Percentiles rank a stretch among this genome's conserved stretches.
Conservation (phyloP, 331 rosid genomes). For the Stylosanthes scabra region DNA sequence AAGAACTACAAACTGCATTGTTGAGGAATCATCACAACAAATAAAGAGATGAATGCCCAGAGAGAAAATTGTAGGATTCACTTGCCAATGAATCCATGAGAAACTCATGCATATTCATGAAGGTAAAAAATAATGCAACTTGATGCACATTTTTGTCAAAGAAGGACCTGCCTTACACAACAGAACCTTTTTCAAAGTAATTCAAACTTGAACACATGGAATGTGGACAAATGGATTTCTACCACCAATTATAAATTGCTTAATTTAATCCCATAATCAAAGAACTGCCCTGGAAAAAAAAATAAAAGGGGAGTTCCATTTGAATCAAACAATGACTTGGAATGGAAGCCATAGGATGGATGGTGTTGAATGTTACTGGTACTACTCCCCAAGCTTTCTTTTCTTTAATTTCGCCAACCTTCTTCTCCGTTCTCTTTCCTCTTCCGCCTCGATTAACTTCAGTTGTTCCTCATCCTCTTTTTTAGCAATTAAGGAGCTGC, state of each 20-base stretch:
- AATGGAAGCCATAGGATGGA: conserved; percentile 1
- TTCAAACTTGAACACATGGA: conserved; percentile 8
- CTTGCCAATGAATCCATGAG: conserved; percentile 5
- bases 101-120: background rate
- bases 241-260: conserved; percentile 14
- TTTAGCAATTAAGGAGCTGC: conserved; percentile 63
- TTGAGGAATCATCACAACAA: background rate
- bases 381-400: conserved; percentile 41
- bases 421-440: conserved; percentile 58
- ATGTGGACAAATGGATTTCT: conserved; percentile 21
- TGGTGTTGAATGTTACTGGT: background rate
- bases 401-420: conserved; percentile 56
- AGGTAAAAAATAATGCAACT: conserved; percentile 4
- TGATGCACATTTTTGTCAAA: background rate
- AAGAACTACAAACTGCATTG: background rate
- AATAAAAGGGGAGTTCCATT: conserved; percentile 15
- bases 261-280: conserved; percentile 27
- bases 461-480: conserved; percentile 77
- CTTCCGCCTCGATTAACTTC: conserved; percentile 70
- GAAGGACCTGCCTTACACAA: conserved; percentile 10
- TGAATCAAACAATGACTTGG: conserved; percentile 33
- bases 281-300: conserved; percentile 15
- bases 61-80: background rate
- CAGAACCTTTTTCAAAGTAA: background rate
- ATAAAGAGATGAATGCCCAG: background rate